A percentile compares a stretch with the other conserved stretches of the same genome.
Evolutionary conservation across 371 early-diverging fungal genomes (phyloP).

Genomic region (Scutellospora calospora): DNA sequence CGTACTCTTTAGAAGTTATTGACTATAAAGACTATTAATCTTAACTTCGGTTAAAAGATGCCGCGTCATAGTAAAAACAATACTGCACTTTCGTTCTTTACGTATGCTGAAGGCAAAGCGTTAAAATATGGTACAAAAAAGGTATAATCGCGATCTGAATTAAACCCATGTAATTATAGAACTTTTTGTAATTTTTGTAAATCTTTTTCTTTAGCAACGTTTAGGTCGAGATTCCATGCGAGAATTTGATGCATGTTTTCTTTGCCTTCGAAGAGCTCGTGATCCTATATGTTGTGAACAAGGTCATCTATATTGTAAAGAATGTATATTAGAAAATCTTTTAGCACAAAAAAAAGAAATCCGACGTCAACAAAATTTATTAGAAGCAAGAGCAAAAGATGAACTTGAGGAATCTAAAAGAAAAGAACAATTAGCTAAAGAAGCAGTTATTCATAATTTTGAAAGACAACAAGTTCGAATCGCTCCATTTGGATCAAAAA

Average conservation of each 20-base stretch:
- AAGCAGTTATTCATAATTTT: constrained; percentile 40
- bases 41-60: too few species aligned
- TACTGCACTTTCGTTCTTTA: constrained; percentile 94
- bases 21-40: too few species aligned
- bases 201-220: constrained; percentile 64
- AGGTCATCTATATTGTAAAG: constrained; percentile 89
- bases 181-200: too few species aligned
- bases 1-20: too few species aligned
- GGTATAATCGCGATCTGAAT: constrained; percentile 50
- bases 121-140: constrained; percentile 93
- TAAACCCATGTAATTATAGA: too few species aligned
- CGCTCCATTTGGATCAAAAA: background rate
- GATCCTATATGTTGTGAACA: constrained; percentile 82
- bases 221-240: constrained; percentile 90
- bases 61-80: constrained; percentile 96
- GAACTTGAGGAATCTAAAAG: constrained; percentile 50
- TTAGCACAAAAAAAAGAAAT: constrained; percentile 88
- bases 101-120: constrained; percentile 88
- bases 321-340: constrained; percentile 90
- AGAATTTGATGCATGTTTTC: constrained; percentile 87
- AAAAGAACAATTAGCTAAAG: constrained; percentile 39
- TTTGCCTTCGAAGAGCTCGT: constrained; percentile 89
- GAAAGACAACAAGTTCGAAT: constrained; percentile 43
- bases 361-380: constrained; percentile 59
- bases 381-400: constrained; percentile 54